These are phyloP conservation scores for Hymenotorrendiella dingleyae DNA, from an alignment of 2,329 filamentous ascomycete species.

Conservation along the genomic window DNA sequence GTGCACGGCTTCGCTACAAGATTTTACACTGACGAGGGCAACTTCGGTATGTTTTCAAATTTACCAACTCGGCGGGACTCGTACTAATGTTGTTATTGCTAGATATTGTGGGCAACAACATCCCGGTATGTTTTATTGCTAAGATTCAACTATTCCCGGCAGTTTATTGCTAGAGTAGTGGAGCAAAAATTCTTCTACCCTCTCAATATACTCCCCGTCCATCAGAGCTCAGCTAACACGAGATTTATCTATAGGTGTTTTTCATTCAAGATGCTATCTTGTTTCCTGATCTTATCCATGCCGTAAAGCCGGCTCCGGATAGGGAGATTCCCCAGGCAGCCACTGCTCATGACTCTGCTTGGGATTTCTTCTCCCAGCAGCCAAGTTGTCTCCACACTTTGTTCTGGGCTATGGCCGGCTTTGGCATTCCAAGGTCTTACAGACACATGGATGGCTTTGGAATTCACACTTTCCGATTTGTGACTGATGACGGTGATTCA, in stretches of 20 bases:
- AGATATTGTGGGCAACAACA: slow-evolving; percentile 41
- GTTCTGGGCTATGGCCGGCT: slow-evolving; percentile 36
- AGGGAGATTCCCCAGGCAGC: slow-evolving; percentile 32
- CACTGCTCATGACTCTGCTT: slow-evolving; percentile 34
- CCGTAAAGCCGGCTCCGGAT: slow-evolving; percentile 38
- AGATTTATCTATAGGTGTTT: too few relatives aligned
- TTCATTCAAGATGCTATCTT: slow-evolving; percentile 43
- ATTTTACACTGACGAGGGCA: slow-evolving; percentile 34
- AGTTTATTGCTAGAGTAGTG: too few relatives aligned
- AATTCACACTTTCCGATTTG: slow-evolving; percentile 43
- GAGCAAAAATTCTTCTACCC: too few relatives aligned
- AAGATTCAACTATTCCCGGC: too few relatives aligned
- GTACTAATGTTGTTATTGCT: background rate
- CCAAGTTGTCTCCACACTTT: slow-evolving; percentile 34
- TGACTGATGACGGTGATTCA: slow-evolving; percentile 39
- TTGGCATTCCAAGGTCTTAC: slow-evolving; percentile 42
- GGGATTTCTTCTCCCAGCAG: slow-evolving; percentile 39
- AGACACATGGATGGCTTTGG: slow-evolving; percentile 42
- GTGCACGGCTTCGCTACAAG: slow-evolving; percentile 65
- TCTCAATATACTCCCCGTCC: too few relatives aligned
- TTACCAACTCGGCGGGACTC: background rate
- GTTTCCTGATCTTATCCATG: slow-evolving; percentile 41
- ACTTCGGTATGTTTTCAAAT: slow-evolving; percentile 49
- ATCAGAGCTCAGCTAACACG: too few relatives aligned
- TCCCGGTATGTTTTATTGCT: too few relatives aligned